A percentile compares a stretch with the other conserved stretches of the same genome.
Conservation (phyloP, 176 grass and related monocot species). For the Hordeum vulgare region MorexV3_pseudomolecules_assembly NC_058522.1:28919581-28920080, state of each 20-base stretch:
- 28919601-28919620: constrained; percentile 98
- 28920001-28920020: constrained; percentile 63
- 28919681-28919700: constrained; percentile 34
- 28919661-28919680: constrained; percentile 92
- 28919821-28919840: constrained; percentile 80
- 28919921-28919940: constrained; percentile 15
- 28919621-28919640: constrained; percentile 98
- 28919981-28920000: constrained; percentile 52
- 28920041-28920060: constrained; percentile 84
- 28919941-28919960: not conserved
- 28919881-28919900: constrained; percentile 74
- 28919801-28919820: constrained; percentile 92
- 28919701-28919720: not conserved
- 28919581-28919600: constrained; percentile 56
- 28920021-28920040: constrained; percentile 88
- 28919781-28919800: constrained; percentile 85
- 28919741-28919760: not conserved
- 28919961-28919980: not conserved
- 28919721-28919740: not conserved
- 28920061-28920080: constrained; percentile 71
- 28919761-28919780: not conserved
- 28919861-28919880: constrained; percentile 74
- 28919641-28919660: constrained; percentile 97
- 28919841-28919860: constrained; percentile 83
- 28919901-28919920: constrained; percentile 95